Evolutionary conservation across 2,329 filamentous ascomycete genomes (phyloP).

Genomic region (Paracoccidioides lutzii): DNA sequence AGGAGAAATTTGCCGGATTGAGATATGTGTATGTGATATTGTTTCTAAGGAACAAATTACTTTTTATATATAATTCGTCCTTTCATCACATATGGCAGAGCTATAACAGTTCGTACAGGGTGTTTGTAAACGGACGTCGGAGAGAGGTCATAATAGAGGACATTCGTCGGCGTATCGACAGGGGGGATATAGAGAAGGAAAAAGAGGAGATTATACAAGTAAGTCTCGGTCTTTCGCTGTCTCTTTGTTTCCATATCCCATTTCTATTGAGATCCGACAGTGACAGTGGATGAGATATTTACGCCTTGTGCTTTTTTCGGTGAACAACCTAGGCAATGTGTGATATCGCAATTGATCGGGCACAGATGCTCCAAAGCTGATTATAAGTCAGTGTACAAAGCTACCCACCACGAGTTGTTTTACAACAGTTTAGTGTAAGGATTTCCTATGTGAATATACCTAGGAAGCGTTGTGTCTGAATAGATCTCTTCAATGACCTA

Average conservation of each 20-base stretch:
- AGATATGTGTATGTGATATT: slow-evolving; percentile 54
- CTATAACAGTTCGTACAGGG: slow-evolving; percentile 29
- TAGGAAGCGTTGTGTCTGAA: too few species aligned
- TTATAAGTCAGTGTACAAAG: slow-evolving; percentile 5
- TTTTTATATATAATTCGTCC: slow-evolving; percentile 5
- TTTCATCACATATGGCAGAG: too few species aligned
- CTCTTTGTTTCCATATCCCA: background rate
- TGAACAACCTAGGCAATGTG: slow-evolving; percentile 56
- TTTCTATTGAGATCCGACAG: background rate
- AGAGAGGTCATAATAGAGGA: slow-evolving; percentile 66
- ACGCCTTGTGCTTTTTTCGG: background rate
- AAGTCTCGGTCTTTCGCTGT: slow-evolving; percentile 17
- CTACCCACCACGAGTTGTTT: background rate
- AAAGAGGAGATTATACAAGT: slow-evolving; percentile 63
- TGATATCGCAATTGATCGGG: slow-evolving; percentile 73
- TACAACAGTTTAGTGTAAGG: background rate
- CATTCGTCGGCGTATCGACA: slow-evolving; percentile 61
- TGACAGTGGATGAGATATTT: background rate
- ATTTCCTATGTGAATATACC: background rate
- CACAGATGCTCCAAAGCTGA: slow-evolving; percentile 43
- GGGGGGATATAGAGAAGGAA: slow-evolving; percentile 54
- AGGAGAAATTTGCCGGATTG: slow-evolving; percentile 65
- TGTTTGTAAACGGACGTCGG: slow-evolving; percentile 76
- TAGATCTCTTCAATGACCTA: too few species aligned
- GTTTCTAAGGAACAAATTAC: background rate